Evolutionary conservation across 176 grass and related monocot species (phyloP), one percentile per base, ranked within the genome.

Genomic region (Cenchrus fungigraminus): DNA sequence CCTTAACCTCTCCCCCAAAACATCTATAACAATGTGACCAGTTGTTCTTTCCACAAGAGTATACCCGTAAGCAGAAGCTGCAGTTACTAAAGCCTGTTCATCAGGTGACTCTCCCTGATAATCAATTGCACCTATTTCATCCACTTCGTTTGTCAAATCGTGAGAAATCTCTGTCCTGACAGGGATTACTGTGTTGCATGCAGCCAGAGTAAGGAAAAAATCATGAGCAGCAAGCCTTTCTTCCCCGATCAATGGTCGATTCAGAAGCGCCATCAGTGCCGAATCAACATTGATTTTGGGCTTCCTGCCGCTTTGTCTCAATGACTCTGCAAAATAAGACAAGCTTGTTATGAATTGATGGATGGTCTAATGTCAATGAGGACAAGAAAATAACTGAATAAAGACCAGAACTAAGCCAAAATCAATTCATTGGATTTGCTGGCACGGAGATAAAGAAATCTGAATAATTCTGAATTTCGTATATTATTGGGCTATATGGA

Each of bases 61-160:
- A 76, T 99, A 97, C 55, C 97, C 93, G 10, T 97, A 97, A 77
- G 89, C 86, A 85, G 92, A 83, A 68, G 97, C 97, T 57, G 97
- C 97, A 73, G 32, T 91, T 84, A 99, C 97, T 80, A 99, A 90
- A 34, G 97, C 94, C 86, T 97, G 97, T 58, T 99, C 97, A 88
- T 99, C 97, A 83, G 97, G 97, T 82, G 97, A 99, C 71, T 99
- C 97, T 0, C 97, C 94, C 75, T 99, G 97, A 88, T 99, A 99
- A 88, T 96, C 82, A 82, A 99, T 92, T 86, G 60, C 61, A 65
- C 78, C 77, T 86, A 68, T 87, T 79, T 86, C 89, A 86, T 80
- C 79, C 68, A 83, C 65, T 79, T 88, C 79, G 12, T 63, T 82
- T 34, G 51, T 43, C 50, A 77, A 85, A 65, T 81, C 45, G 0